These are phyloP conservation scores for Chrysoporthe deuterocubensis DNA, from an alignment of 2,329 filamentous ascomycete genomes.

Conservation along the genomic window DNA sequence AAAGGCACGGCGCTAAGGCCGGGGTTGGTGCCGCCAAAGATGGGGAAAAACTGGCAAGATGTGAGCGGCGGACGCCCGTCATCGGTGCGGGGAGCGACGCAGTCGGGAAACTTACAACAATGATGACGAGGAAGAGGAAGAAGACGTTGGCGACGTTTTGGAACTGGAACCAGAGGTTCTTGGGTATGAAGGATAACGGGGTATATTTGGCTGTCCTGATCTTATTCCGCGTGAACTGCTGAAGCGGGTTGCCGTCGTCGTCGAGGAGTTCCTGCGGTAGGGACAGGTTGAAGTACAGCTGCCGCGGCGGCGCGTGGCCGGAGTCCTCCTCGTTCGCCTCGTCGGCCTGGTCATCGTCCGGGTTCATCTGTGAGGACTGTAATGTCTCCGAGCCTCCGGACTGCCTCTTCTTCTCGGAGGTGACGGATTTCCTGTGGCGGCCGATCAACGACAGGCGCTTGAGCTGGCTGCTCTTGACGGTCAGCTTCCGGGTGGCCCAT, in stretches of 20 bases:
- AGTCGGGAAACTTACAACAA: constrained; percentile 69
- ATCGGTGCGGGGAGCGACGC: background rate
- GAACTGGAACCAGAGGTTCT: constrained; percentile 97
- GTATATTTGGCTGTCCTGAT: constrained; percentile 98
- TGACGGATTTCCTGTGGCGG: constrained; percentile 66
- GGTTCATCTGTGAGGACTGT: constrained; percentile 36
- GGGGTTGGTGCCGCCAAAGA: constrained; percentile 91
- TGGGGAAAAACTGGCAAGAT: constrained; percentile 81
- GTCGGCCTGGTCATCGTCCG: constrained; percentile 41
- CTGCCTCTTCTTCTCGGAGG: constrained; percentile 71
- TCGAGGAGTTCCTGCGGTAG: constrained; percentile 77
- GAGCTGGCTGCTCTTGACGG: constrained; percentile 71
- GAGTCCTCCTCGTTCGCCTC: constrained; percentile 42
- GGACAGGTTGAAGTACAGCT: constrained; percentile 84
- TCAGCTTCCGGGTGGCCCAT: constrained; percentile 94
- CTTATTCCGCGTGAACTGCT: constrained; percentile 85
- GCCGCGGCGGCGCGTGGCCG: constrained; percentile 45
- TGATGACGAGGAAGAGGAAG: constrained; percentile 94
- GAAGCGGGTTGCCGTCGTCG: constrained; percentile 75
- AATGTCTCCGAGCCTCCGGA: constrained; percentile 40
- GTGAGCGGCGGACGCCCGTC: constrained; percentile 28
- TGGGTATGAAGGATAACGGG: constrained; percentile 89
- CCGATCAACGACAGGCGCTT: constrained; percentile 86
- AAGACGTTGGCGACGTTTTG: constrained; percentile 99
- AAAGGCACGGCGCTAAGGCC: constrained; percentile 88